Evolutionary conservation across 2,329 filamentous ascomycete genomes (phyloP).

Genomic region (Fusarium duplospermum): DNA sequence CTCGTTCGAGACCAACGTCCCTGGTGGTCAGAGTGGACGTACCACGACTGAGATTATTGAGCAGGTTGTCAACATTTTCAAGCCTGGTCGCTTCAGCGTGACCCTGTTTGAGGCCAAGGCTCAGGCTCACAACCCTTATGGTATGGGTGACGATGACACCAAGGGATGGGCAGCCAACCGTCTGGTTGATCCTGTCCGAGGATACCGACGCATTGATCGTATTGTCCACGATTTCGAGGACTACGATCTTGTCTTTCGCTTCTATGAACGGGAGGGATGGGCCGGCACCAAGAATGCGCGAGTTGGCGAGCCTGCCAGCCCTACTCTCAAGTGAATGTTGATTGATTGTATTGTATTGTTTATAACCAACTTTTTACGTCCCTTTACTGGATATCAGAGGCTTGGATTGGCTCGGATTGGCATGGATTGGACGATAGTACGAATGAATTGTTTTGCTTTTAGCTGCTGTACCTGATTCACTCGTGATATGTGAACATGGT

Average conservation of each 20-base stretch:
- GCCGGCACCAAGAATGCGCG: conserved; percentile 63
- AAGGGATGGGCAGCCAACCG: conserved; percentile 56
- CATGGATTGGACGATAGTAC: not conserved
- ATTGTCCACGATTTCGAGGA: conserved; percentile 98
- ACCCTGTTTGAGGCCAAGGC: conserved; percentile 94
- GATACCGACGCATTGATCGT: conserved; percentile 90
- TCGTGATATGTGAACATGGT: not conserved
- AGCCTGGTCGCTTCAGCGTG: conserved; percentile 96
- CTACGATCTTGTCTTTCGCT: conserved; percentile 95
- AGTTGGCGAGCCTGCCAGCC: conserved; percentile 61
- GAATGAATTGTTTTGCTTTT: not conserved
- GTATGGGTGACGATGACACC: conserved; percentile 55
- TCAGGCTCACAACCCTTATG: conserved; percentile 56
- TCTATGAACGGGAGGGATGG: conserved; percentile 93
- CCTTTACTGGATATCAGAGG: not conserved
- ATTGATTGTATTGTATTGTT: not conserved
- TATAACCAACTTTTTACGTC: conserved; percentile 16
- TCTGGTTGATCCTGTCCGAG: conserved; percentile 81
- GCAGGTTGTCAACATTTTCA: conserved; percentile 95
- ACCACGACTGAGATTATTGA: conserved; percentile 92
- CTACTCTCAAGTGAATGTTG: conserved; percentile 40
- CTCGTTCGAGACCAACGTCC: conserved; percentile 98
- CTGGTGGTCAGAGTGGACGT: conserved; percentile 85
- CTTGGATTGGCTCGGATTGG: not conserved
- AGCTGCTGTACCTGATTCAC: not conserved